Evolutionary conservation across 495 filamentous ascomycete genomes (phyloP), one percentile per base, ranked within the genome.

Genomic region (Bombardia bombarda): DNA sequence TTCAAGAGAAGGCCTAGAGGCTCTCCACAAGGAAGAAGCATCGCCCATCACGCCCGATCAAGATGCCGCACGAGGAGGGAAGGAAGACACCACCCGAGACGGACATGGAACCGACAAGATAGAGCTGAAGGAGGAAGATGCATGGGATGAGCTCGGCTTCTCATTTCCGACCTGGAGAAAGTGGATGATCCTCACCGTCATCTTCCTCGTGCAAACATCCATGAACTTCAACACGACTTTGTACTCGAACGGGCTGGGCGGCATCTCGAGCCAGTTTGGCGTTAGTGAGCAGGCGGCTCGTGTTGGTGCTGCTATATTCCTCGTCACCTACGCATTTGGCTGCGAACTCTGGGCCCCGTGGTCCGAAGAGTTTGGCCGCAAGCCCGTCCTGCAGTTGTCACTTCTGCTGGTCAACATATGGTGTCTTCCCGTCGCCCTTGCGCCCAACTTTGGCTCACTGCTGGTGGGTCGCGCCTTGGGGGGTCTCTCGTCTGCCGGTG

Each of bases 221-320:
- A 90, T 90, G 84, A 90, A 90, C 67, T 84, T 88, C 70, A 88
- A 88, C 68, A 82, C 80, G 8, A 78, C 76, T 23, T 70, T 86
- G 9, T 88, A 86, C 61, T 70, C 78, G 28, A 84, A 84, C 52
- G 83, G 74, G 12, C 60, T 87, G 10, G 49, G 49, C 0, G 76
- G 76, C 5, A 74, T 90, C 43, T 67, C 75, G 1, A 60, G 77
- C 32, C 60, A 83, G 28, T 88, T 84, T 56, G 35, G 65, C 13
- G 77, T 88, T 44, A 80, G 75, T 50, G 64, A 67, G 24, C 80
- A 86, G 55, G 74, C 73, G 0, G 84, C 81, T 1, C 73, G 83
- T 21, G 61, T 74, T 14, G 83, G 83, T 21, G 79, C 83, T 23
- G 76, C 77, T 49, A 72, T 86, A 38, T 90, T 87, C 65, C 68